Base-by-base conservation (phyloP, 1,139 yeast species). In the Trichomonascaceae sp. region DNA sequence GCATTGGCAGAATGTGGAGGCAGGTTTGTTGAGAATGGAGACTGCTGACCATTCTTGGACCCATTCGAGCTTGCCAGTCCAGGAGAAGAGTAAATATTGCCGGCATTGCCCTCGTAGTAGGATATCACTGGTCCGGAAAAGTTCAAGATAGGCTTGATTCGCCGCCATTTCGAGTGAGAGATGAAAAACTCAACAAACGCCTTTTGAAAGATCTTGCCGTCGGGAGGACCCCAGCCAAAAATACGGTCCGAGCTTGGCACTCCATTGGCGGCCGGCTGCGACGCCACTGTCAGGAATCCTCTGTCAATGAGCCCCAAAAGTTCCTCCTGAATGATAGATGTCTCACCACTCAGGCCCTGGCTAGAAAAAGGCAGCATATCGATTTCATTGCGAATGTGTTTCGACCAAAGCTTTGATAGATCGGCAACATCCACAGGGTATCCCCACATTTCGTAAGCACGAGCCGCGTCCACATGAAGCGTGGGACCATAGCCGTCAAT, bases 401-500 rank as follows among this genome's bases (percentile, higher is more conserved):
- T 69, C 28, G 74, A 68, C 52, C 89, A 85, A 25, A 85, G 63
- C 31, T 66, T 64, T 13, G 80, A 65, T 36, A 89, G 62, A 52
- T 87, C 96, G 5, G 60, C 52, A 2, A 62, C 48, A n/a, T 65
- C 64, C 31, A 64, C 70, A 3, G 97, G 96, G 33, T 68, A 62
- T 0, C 95, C 96, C 97, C 97, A 89, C 30, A 74, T 64, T 35
- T 68, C 69, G 35, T 69, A 62, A 0, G 94, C 94, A 48, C 69
- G 74, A 29, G 67, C 66, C n/a, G 76, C 69, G 5, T 85, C 69
- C n/a, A 64, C 64, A 49, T 85, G 87, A 47, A 89, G 68, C 4
- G 81, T 74, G 1, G 96, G 94, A 1, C 98, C 97, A 56, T 89
- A 89, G 23, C 97, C 98, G 53, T 87, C 96, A 50, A 87, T 81